Conservation (phyloP, 2,329 filamentous ascomycete species). For the Canariomyces notabilis region DNA sequence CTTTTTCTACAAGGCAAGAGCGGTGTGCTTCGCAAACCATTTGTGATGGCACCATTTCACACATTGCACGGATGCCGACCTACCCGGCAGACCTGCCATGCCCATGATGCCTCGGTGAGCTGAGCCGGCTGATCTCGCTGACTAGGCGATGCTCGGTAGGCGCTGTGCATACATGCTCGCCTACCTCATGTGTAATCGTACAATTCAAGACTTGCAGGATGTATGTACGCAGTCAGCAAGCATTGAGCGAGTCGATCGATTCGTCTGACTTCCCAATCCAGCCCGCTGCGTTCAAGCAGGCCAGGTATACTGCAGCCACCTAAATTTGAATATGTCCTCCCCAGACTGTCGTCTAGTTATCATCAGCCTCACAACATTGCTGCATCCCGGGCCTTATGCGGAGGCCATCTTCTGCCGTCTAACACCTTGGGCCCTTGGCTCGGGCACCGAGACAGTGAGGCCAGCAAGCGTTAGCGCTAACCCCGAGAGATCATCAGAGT, state of each 20-base stretch:
- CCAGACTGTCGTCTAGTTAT: constrained; percentile 7
- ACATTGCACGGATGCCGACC: constrained; percentile 16
- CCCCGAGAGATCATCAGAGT: no score
- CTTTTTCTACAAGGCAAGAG: constrained; percentile 7
- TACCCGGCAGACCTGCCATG: constrained; percentile 7
- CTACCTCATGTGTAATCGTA: no score
- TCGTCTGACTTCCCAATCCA: constrained; percentile 12
- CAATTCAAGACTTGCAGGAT: no score
- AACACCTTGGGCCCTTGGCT: background rate
- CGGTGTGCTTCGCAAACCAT: constrained; percentile 16
- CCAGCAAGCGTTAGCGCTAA: no score
- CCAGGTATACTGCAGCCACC: constrained; percentile 7
- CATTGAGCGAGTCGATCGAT: background rate
- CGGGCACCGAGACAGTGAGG: no score
- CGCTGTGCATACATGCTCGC: no score
- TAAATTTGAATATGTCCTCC: constrained; percentile 10
- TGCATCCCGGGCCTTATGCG: constrained; percentile 1
- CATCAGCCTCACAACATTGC: constrained; percentile 21
- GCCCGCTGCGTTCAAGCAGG: constrained; percentile 9
- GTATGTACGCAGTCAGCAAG: constrained; percentile 1
- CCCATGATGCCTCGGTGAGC: background rate
- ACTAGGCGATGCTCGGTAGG: no score
- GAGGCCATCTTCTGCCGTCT: background rate
- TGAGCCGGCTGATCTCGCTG: constrained; percentile 5
- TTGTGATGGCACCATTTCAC: background rate